Evolutionary conservation across 768 basidiomycete genomes (phyloP).

Genomic region (Lactarius vividus): DNA sequence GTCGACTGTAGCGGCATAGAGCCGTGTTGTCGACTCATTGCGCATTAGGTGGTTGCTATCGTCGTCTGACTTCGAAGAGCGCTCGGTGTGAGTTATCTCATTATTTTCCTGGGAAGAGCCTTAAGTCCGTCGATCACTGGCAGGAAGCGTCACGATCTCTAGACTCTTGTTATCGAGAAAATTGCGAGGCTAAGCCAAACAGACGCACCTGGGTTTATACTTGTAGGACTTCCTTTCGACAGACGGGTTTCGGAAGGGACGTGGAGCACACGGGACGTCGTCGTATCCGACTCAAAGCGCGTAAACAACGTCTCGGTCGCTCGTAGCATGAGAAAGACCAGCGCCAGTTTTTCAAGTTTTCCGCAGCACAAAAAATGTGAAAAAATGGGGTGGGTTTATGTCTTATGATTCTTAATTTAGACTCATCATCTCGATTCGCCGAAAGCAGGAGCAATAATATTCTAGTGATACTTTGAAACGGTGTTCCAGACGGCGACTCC

Average conservation of each 20-base stretch:
- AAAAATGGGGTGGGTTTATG: neutral
- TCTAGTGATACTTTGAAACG: neutral
- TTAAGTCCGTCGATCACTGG: neutral
- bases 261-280: neutral
- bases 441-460: neutral
- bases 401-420: neutral
- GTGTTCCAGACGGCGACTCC: neutral
- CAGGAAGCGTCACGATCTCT: neutral
- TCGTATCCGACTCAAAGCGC: neutral
- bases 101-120: neutral
- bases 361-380: neutral
- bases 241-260: neutral
- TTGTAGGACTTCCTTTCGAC: neutral
- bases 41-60: neutral
- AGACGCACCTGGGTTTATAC: neutral
- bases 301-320: conserved; percentile 21
- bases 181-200: neutral
- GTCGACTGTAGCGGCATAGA: too few species aligned
- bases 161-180: neutral
- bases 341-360: neutral
- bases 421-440: neutral
- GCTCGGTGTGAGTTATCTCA: neutral
- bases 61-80: neutral
- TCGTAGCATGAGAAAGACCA: neutral
- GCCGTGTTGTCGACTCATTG: neutral